These are phyloP conservation scores for Fusarium hainanense DNA, from an alignment of 2,329 filamentous ascomycete species.

Conservation along the genomic window DNA sequence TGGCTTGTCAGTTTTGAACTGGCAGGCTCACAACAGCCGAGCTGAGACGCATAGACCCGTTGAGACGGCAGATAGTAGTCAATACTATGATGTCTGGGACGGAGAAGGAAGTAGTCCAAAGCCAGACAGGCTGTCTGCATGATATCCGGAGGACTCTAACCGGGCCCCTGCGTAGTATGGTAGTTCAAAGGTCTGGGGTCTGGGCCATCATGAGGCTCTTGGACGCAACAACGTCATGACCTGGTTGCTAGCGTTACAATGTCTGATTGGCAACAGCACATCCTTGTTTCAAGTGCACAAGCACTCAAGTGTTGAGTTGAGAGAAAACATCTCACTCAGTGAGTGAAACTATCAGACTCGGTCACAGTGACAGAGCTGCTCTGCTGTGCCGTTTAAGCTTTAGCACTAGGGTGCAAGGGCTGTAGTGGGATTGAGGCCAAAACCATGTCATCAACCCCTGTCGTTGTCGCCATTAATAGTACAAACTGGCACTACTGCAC, in stretches of 20 bases:
- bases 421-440: slow-evolving; percentile 3
- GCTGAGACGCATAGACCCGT: slow-evolving; percentile 18
- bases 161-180: not conserved
- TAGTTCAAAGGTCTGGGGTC: not conserved
- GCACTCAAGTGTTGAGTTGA: not conserved
- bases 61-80: not conserved
- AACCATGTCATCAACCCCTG: slow-evolving; percentile 14
- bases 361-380: not conserved
- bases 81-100: not conserved
- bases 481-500: slow-evolving; percentile 21
- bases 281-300: not conserved
- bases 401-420: slow-evolving; percentile 27
- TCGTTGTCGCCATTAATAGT: slow-evolving; percentile 39
- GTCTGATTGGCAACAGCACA: not conserved
- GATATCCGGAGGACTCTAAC: not conserved
- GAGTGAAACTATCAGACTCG: slow-evolving; percentile 5
- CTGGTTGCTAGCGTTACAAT: not conserved
- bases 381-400: slow-evolving; percentile 42
- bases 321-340: slow-evolving; percentile 3
- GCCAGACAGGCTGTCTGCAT: not conserved
- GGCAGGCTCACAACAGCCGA: slow-evolving; percentile 4
- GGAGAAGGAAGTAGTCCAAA: not conserved
- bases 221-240: not conserved
- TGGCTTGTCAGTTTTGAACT: slow-evolving; percentile 10
- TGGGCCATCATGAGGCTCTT: slow-evolving; percentile 1